Evolutionary conservation across 106 monocot species (phyloP).

Genomic region (Dioscorea dumetorum): DNA sequence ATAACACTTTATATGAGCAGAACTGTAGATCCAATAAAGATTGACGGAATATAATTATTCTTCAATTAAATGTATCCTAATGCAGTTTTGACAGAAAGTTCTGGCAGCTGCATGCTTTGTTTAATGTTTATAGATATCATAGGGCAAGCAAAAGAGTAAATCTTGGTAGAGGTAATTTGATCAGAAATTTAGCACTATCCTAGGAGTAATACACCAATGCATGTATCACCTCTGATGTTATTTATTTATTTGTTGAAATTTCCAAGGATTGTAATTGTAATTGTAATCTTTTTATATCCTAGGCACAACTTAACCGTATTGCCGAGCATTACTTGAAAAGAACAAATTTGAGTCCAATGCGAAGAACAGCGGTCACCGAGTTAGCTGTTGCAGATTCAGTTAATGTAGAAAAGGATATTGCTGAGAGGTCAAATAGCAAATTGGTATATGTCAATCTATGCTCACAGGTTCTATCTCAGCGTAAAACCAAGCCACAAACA

Average conservation of each 20-base stretch:
- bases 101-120: too few species aligned
- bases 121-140: too few species aligned
- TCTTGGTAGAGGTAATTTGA: too few species aligned
- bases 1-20: too few species aligned
- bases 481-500: slow-evolving; percentile 18
- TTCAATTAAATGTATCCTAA: too few species aligned
- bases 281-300: slow-evolving; percentile 5
- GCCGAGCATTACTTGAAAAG: slow-evolving; percentile 66
- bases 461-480: slow-evolving; percentile 48
- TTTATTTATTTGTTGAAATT: background rate
- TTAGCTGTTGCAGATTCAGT: slow-evolving; percentile 92
- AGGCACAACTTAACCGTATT: slow-evolving; percentile 83
- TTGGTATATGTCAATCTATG: slow-evolving; percentile 83
- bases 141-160: too few species aligned
- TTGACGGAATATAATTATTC: too few species aligned
- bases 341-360: slow-evolving; percentile 39
- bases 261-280: background rate
- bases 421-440: slow-evolving; percentile 84
- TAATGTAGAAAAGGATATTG: slow-evolving; percentile 88
- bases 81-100: too few species aligned
- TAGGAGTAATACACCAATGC: background rate
- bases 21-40: too few species aligned
- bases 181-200: too few species aligned
- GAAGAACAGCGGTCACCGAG: slow-evolving; percentile 61
- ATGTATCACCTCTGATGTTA: background rate